Evolutionary conservation across 768 basidiomycete species (phyloP).

Genomic region (Piloderma croceum): DNA sequence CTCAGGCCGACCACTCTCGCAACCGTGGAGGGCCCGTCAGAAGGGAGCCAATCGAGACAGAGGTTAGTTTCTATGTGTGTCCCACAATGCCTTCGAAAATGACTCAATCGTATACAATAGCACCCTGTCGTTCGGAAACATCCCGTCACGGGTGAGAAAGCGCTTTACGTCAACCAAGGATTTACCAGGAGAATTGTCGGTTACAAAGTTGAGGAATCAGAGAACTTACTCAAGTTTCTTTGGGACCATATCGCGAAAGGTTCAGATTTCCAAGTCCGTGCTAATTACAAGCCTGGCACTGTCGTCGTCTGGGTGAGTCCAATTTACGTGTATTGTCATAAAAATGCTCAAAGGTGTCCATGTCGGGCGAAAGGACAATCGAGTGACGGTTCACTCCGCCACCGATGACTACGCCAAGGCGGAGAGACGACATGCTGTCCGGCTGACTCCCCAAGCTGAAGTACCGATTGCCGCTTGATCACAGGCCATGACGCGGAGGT

Average conservation of each 20-base stretch:
- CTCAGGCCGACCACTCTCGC: constrained; percentile 44
- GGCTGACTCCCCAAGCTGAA: constrained; percentile 47
- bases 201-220: constrained; percentile 49
- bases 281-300: constrained; percentile 45
- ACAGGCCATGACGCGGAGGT: too few species aligned
- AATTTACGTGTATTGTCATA: not conserved
- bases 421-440: constrained; percentile 39
- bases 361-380: constrained; percentile 35
- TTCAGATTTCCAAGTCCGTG: constrained; percentile 46
- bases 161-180: constrained; percentile 51
- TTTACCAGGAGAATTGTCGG: constrained; percentile 54
- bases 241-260: constrained; percentile 49
- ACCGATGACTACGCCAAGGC: constrained; percentile 33
- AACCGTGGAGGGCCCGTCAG: constrained; percentile 41
- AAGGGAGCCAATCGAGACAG: constrained; percentile 44
- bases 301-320: constrained; percentile 51
- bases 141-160: constrained; percentile 60
- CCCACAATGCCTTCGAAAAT: not conserved
- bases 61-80: constrained; percentile 27
- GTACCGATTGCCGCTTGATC: constrained; percentile 33
- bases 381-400: constrained; percentile 43
- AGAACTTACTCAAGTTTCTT: constrained; percentile 49
- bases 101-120: constrained; percentile 18
- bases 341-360: not conserved
- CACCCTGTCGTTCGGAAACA: constrained; percentile 54